A percentile compares a stretch with the other conserved stretches of the same genome.
phyloP scores from a whole-genome alignment of 2,329 filamentous ascomycete genomes.

The Aspergillus sp. region DNA sequence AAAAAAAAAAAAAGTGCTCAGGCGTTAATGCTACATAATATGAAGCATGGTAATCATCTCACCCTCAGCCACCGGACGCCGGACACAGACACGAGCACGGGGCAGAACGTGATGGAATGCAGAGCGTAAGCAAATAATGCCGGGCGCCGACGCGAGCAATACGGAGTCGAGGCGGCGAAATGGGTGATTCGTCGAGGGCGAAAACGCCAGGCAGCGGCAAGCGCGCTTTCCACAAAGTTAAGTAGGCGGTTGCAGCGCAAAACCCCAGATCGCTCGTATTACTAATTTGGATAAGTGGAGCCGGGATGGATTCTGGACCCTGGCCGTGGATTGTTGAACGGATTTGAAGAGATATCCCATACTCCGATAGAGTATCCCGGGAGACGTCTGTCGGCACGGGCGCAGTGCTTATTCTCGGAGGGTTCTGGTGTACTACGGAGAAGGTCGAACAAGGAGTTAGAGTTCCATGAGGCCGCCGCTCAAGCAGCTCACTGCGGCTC shows the following conservation, averaged over 20 bases:
- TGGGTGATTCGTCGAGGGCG: background rate
- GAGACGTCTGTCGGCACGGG: no score
- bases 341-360: no score
- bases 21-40: no score
- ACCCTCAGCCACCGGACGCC: no score
- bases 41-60: background rate
- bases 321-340: background rate
- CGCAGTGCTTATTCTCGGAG: no score
- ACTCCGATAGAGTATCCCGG: no score
- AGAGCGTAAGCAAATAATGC: background rate
- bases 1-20: no score
- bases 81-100: no score
- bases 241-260: slow-evolving; percentile 27
- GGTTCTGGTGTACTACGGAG: no score
- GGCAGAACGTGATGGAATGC: background rate
- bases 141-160: background rate
- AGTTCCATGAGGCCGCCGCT: no score
- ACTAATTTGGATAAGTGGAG: background rate
- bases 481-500: no score
- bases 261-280: slow-evolving; percentile 17
- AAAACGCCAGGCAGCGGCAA: slow-evolving; percentile 22
- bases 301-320: background rate
- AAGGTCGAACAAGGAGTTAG: no score
- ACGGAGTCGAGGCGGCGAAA: background rate
- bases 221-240: slow-evolving; percentile 26